phyloP scores from a whole-genome alignment of 169 alveolate species.

The Plasmodium fragile region DNA sequence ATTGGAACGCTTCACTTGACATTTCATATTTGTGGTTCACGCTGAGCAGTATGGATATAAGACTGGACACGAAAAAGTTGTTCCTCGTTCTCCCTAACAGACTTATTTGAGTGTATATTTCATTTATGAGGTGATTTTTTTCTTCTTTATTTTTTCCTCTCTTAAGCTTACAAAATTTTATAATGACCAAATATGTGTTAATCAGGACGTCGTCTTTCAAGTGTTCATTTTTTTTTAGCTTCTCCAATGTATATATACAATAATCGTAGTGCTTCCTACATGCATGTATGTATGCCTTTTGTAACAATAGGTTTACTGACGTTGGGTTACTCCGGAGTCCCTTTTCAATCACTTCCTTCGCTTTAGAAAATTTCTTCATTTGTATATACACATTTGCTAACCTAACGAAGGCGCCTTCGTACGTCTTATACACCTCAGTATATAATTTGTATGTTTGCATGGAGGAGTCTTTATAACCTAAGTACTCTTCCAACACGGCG shows the following conservation, averaged over 20 bases:
- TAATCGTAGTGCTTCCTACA: conserved; percentile 53
- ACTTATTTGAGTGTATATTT: conserved; percentile 31
- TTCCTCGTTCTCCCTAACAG: conserved; percentile 6
- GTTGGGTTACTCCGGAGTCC: conserved; percentile 21
- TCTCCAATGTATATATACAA: conserved; percentile 40
- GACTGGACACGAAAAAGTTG: conserved; percentile 40
- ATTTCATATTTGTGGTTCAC: conserved; percentile 46
- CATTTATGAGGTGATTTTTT: conserved; percentile 19
- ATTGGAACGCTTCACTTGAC: conserved; percentile 54
- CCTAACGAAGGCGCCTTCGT: conserved; percentile 55
- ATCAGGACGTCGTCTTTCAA: not conserved
- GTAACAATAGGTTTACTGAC: conserved; percentile 27
- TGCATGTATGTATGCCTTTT: conserved; percentile 38
- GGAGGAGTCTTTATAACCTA: conserved; percentile 23
- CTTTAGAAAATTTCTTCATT: conserved; percentile 27
- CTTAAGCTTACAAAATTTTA: conserved; percentile 25
- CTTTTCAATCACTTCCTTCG: conserved; percentile 45
- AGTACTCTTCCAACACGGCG: conserved; percentile 24
- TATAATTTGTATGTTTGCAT: conserved; percentile 47
- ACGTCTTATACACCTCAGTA: conserved; percentile 33
- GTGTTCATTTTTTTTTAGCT: conserved; percentile 21
- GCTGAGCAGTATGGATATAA: conserved; percentile 36
- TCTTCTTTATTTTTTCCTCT: conserved; percentile 42
- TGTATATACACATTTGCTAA: conserved; percentile 54
- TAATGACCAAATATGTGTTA: conserved; percentile 59